Evolutionary conservation across 257 asterid species (phyloP), one percentile per base, ranked within the genome.

Genomic region (Nicotiana obtusifolia): DNA sequence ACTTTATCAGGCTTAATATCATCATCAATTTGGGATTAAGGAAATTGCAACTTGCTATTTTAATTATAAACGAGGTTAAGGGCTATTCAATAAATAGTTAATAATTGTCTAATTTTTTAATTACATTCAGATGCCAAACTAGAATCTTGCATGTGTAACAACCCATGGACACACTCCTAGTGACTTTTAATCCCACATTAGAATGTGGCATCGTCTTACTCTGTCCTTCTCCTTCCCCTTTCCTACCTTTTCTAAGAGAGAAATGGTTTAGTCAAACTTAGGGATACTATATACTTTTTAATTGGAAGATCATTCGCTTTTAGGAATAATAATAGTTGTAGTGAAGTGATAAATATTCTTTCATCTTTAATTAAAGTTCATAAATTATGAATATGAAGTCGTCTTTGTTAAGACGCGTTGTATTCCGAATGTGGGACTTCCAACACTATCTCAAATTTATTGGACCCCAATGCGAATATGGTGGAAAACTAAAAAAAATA

Each of bases 61-160:
- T 22, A 73, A 41, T 20, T 22, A 13, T 44, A 24, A n/a, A 47
- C 61, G 15, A 47, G 61, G 22, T 68, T 37, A 41, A 3, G 35
- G 20, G 13, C 22, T 20, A 41, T 69, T 20, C 1, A 41, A 41
- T 69, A 69, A 69, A 41, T 30, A 41, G 62, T 15, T 73, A 73
- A 73, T 73, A 62, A 73, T 73, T 73, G 24, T 24, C 24, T 73
- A 73, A 57, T 6, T 2, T 41, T 14, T 73, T 44, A 24, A 24
- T 24, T 22, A 47, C 33, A 22, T 15, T 47, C 24, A 47, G 79
- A 73, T 47, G 79, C 61, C 62, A 73, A 49, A 47, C 61, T 47
- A 24, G 79, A 73, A 73, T 19, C 79, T 33, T 24, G 79, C 41
- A 47, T 47, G 79, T 47, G 79, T 73, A 73, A 59, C 61, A 14